These are phyloP conservation scores for Nemania diffusa DNA, from an alignment of 2,329 filamentous ascomycete species.

Conservation along the genomic window DNA sequence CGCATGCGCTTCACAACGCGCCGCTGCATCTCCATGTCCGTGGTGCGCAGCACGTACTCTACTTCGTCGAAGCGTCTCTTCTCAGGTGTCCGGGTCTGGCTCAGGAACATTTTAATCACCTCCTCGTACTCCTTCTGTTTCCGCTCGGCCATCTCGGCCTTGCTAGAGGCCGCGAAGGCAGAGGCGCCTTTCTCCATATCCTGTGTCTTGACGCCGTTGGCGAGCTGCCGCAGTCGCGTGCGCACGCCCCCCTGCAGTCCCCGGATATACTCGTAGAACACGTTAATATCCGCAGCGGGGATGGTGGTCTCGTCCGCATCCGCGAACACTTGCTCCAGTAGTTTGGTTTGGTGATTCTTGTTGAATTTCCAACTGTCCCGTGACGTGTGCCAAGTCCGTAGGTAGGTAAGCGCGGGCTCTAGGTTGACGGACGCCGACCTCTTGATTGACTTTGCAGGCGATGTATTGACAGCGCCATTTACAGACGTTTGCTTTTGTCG, in stretches of 20 bases:
- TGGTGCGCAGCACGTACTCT: constrained; percentile 60
- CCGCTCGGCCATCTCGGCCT: constrained; percentile 56
- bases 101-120: constrained; percentile 62
- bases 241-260: constrained; percentile 81
- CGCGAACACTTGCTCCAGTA: constrained; percentile 85
- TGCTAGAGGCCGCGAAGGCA: constrained; percentile 59
- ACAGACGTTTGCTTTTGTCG: constrained; percentile 49
- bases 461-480: constrained; percentile 51
- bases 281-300: constrained; percentile 73
- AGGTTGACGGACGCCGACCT: constrained; percentile 56
- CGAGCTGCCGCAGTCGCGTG: constrained; percentile 73
- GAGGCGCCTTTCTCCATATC: constrained; percentile 62
- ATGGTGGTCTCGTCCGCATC: constrained; percentile 68
- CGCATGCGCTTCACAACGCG: constrained; percentile 72
- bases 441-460: constrained; percentile 43
- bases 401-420: constrained; percentile 77
- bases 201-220: constrained; percentile 68
- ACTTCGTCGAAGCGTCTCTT: constrained; percentile 64
- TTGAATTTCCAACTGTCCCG: constrained; percentile 91
- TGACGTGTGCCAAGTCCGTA: constrained; percentile 77
- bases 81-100: constrained; percentile 50
- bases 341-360: constrained; percentile 87
- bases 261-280: constrained; percentile 80
- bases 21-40: constrained; percentile 63
- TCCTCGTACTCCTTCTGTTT: constrained; percentile 67